Base-by-base conservation (phyloP, 1,284 basidiomycete species). In the Apiotrichum gamsii region DNA sequence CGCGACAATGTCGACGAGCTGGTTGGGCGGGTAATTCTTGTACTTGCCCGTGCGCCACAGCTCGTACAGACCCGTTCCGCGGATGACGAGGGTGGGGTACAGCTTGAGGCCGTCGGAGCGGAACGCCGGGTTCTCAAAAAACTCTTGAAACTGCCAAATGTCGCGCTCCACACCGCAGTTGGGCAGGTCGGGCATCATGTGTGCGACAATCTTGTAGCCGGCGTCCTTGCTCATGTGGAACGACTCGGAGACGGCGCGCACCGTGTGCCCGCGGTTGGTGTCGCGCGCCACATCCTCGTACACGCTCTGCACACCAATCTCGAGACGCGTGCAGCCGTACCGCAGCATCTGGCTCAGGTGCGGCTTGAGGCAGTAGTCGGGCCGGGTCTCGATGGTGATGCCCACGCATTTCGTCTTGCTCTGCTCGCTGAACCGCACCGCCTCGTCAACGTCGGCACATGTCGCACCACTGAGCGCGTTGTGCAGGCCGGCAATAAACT, bases 221-320 rank as follows among this genome's bases (percentile, higher is more conserved):
- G 94, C 94, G 62, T 99, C 94, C 73, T 99, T 99, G 29, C 93
- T 87, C 60, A 98, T 82, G 66, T 98, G 95, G 75, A 99, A 99
- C 6, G 88, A 91, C 72, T 99, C 94, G 51, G 87, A 85, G 45
- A 97, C 94, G 8, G 95, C 91, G 52, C 91, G 90, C 43, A 99
- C 94, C 20, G 95, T 99, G 74, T 98, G 95, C 0, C 90, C 89
- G 45, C 95, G 85, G 70, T 99, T 99, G 14, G 94, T 97, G 70
- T 99, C 95, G 46, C 94, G 82, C 9, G 94, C 94, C 8, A 99
- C 95, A 64, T 99, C 94, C 75, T 99, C 94, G 72, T 98, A 98
- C 2, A 98, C 94, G 15, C 90, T 95, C 72, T 99, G 94, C 1
- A 99, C 94, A 41, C 94, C 94, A 43, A 99, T 96, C 72, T 99